These are phyloP conservation scores for Solanum piurae DNA, from an alignment of 257 asterid species.

Conservation along the genomic window DNA sequence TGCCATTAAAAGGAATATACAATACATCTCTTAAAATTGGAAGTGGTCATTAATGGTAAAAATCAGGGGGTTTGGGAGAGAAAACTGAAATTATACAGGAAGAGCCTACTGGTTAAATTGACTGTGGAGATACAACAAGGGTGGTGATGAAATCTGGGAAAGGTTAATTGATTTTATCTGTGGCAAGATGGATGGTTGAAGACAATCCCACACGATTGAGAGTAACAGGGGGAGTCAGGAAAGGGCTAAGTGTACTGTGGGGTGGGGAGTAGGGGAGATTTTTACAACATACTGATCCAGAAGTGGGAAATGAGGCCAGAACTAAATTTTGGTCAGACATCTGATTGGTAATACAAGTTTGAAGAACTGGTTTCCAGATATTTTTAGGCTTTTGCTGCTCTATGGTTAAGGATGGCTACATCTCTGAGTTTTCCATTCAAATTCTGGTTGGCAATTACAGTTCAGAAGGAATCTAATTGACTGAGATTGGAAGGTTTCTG, in stretches of 20 bases:
- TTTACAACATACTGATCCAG: neutral
- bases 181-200: neutral
- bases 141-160: neutral
- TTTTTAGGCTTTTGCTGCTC: neutral
- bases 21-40: neutral
- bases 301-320: neutral
- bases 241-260: neutral
- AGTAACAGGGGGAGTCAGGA: neutral
- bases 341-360: neutral
- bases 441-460: neutral
- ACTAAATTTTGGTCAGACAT: neutral
- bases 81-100: neutral
- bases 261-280: neutral
- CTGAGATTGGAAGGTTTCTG: neutral
- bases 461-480: neutral
- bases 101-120: neutral
- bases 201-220: neutral
- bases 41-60: neutral
- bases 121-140: neutral
- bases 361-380: neutral
- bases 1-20: neutral
- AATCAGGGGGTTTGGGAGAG: neutral
- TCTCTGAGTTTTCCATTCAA: neutral
- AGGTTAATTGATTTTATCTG: neutral
- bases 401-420: neutral